These are phyloP conservation scores for Fusarium annulatum DNA, from an alignment of 2,329 filamentous ascomycete species.

Conservation along the genomic window DNA sequence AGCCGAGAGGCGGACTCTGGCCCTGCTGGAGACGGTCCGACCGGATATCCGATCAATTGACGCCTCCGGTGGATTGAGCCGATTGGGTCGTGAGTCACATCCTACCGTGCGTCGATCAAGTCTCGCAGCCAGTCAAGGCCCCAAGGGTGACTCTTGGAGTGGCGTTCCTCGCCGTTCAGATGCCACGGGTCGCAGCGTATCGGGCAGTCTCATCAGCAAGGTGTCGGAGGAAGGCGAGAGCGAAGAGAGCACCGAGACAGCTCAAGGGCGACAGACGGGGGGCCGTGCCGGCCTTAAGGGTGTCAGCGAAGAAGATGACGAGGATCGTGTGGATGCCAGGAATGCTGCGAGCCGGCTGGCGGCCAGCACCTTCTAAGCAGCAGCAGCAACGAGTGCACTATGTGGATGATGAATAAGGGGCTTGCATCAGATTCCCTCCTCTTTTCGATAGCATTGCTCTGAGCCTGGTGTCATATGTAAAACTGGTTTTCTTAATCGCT, in stretches of 20 bases:
- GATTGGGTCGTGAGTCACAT: constrained; percentile 89
- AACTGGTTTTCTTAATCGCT: constrained; percentile 28
- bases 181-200: constrained; percentile 80
- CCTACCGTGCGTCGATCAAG: constrained; percentile 78
- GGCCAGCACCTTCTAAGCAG: constrained; percentile 84
- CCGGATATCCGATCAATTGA: constrained; percentile 95
- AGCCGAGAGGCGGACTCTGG: constrained; percentile 89
- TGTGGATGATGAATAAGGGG: constrained; percentile 29
- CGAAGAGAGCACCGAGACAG: constrained; percentile 55
- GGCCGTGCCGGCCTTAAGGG: constrained; percentile 64
- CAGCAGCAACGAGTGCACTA: constrained; percentile 9
- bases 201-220: constrained; percentile 75
- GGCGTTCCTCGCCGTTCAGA: constrained; percentile 88
- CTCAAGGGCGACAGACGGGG: constrained; percentile 52
- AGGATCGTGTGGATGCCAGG: constrained; percentile 92
- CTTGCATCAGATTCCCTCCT: constrained; percentile 35
- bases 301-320: constrained; percentile 83
- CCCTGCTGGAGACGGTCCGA: constrained; percentile 91
- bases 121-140: constrained; percentile 89
- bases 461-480: constrained; percentile 40
- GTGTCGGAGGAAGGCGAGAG: constrained; percentile 70
- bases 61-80: constrained; percentile 86
- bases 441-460: constrained; percentile 42
- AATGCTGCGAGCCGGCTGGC: constrained; percentile 95
- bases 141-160: constrained; percentile 98